A percentile compares a stretch with the other conserved stretches of the same genome.
phyloP scores from a whole-genome alignment of 2,329 filamentous ascomycete genomes.

The Fusarium sp. region DNA sequence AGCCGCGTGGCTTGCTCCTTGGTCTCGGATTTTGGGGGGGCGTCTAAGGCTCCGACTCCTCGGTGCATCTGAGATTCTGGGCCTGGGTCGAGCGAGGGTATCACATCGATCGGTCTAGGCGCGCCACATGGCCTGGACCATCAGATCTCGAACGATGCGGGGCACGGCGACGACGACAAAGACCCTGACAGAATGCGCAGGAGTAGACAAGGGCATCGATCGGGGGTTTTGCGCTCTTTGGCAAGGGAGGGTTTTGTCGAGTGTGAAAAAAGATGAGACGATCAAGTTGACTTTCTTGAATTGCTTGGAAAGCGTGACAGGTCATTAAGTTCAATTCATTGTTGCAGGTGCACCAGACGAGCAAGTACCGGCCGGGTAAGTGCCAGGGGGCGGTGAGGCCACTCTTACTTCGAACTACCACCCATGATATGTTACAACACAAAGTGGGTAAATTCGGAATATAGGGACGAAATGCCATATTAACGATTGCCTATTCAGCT shows the following conservation, averaged over 20 bases:
- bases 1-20: slow-evolving; percentile 21
- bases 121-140: slow-evolving; percentile 38
- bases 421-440: background rate
- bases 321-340: background rate
- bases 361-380: background rate
- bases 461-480: background rate
- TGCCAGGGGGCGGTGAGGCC: background rate
- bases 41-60: slow-evolving; percentile 8
- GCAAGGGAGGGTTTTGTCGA: slow-evolving; percentile 4
- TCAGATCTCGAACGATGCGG: slow-evolving; percentile 34
- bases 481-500: background rate
- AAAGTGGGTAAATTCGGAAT: background rate
- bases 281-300: background rate
- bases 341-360: background rate
- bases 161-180: slow-evolving; percentile 3
- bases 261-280: background rate
- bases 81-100: slow-evolving; percentile 10
- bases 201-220: background rate
- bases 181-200: background rate
- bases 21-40: slow-evolving; percentile 4
- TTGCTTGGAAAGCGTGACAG: background rate
- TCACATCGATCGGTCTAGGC: slow-evolving; percentile 38
- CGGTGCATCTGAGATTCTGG: slow-evolving; percentile 18
- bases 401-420: background rate
- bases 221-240: background rate